phyloP scores from a whole-genome alignment of 2,329 filamentous ascomycete genomes.

The Neurospora sp. region DNA sequence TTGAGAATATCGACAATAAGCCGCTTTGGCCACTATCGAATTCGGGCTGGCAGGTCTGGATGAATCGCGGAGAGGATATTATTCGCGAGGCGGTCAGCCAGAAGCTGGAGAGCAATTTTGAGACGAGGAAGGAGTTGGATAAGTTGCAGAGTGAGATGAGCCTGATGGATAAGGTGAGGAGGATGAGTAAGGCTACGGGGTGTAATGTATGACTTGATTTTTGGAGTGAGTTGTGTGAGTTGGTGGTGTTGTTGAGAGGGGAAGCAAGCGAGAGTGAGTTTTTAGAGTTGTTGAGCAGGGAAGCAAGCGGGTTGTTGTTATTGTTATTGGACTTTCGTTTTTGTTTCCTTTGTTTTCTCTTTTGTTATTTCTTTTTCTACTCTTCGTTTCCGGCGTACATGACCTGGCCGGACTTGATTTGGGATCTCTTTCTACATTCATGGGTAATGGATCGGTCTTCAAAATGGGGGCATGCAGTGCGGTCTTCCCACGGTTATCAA shows the following conservation, averaged over 20 bases:
- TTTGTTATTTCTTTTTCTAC: not conserved
- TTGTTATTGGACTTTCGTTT: not conserved
- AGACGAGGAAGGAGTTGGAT: slow-evolving; percentile 19
- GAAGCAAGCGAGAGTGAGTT: not conserved
- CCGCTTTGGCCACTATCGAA: slow-evolving; percentile 32
- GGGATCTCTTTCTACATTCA: not conserved
- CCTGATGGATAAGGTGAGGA: not conserved
- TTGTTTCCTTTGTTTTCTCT: not conserved
- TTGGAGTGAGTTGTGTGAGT: not conserved
- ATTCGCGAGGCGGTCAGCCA: slow-evolving; percentile 33
- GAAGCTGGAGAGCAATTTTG: slow-evolving; percentile 23
- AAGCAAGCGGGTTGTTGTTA: not conserved
- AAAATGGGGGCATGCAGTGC: not conserved
- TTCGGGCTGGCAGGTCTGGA: slow-evolving; percentile 38
- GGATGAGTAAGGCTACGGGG: not conserved
- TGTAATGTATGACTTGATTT: not conserved
- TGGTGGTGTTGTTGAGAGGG: not conserved
- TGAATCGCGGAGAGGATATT: slow-evolving; percentile 33
- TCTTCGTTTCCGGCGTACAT: not conserved
- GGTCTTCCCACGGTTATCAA: not conserved
- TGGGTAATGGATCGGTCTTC: not conserved
- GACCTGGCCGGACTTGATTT: not conserved
- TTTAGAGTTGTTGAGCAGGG: not conserved
- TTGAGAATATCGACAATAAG: slow-evolving; percentile 27
- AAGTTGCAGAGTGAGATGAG: not conserved